Evolutionary conservation across 441 rosid species (phyloP).

Genomic region (Populus hybrid): DNA sequence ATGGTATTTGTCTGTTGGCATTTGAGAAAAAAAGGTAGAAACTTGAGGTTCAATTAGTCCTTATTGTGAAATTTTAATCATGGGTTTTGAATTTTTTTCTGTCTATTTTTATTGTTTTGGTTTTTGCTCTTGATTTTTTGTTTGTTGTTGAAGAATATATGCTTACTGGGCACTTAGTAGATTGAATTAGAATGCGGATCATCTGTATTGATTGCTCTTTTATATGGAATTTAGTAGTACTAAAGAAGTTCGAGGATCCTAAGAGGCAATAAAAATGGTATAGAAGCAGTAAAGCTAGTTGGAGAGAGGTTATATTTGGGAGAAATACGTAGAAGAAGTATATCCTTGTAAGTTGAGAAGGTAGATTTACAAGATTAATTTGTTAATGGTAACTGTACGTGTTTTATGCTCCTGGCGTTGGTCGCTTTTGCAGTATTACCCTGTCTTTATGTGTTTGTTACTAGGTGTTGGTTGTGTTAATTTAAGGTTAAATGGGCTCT

Average conservation of each 20-base stretch:
- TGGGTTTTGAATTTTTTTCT: background rate
- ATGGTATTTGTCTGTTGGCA: background rate
- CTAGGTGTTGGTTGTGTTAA: background rate
- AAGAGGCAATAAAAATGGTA: background rate
- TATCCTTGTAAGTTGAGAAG: background rate
- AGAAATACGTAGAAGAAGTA: background rate
- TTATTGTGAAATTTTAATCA: background rate
- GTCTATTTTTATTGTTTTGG: too few relatives aligned
- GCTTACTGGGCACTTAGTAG: background rate
- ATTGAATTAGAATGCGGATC: background rate
- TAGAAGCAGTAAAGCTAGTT: background rate
- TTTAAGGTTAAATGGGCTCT: background rate
- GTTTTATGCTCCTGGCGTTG: background rate
- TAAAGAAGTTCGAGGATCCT: background rate
- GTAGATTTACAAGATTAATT: background rate
- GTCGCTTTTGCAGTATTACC: background rate
- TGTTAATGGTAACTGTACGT: background rate
- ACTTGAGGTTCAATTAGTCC: background rate
- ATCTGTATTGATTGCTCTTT: background rate
- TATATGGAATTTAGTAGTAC: background rate
- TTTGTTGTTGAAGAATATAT: too few relatives aligned
- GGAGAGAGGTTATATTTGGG: background rate
- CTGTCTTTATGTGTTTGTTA: background rate
- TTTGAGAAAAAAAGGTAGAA: background rate
- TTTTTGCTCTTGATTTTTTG: too few relatives aligned